phyloP scores from a whole-genome alignment of 495 filamentous ascomycete genomes.

The Podospora bellae-mahoneyi region DNA sequence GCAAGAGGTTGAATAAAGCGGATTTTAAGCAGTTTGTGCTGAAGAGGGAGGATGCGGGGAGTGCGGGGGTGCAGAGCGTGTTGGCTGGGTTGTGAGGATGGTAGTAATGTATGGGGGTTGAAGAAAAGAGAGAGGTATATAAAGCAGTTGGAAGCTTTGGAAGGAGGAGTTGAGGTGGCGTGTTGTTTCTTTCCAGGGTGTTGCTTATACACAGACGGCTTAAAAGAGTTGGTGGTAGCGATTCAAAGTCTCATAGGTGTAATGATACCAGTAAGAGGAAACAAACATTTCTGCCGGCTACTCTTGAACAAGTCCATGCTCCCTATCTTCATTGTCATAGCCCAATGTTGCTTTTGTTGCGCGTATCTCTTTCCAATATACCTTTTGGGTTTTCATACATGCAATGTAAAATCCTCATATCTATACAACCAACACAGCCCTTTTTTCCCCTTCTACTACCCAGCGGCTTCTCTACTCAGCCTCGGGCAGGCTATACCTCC shows the following conservation, averaged over 20 bases:
- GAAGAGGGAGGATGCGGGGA: constrained; percentile 76
- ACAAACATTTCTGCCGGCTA: background rate
- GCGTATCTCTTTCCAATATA: background rate
- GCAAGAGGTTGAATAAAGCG: constrained; percentile 56
- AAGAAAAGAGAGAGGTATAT: background rate
- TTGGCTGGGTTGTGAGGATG: constrained; percentile 48
- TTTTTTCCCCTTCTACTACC: background rate
- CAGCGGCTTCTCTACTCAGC: background rate
- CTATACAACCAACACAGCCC: background rate
- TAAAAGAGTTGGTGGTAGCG: background rate
- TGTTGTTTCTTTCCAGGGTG: background rate
- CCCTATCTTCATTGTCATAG: background rate
- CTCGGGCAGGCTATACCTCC: background rate
- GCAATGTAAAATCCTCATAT: background rate
- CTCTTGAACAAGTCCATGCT: background rate
- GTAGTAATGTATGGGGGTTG: background rate
- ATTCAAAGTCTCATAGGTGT: background rate
- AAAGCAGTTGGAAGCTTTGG: background rate
- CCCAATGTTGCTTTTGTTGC: background rate
- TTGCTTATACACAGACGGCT: background rate
- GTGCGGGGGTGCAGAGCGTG: constrained; percentile 74
- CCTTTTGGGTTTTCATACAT: background rate
- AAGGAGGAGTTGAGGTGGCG: background rate
- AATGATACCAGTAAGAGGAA: background rate
- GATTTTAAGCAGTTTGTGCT: constrained; percentile 83